phyloP scores from a whole-genome alignment of 2,329 filamentous ascomycete species.

The Aureobasidium musti region DNA sequence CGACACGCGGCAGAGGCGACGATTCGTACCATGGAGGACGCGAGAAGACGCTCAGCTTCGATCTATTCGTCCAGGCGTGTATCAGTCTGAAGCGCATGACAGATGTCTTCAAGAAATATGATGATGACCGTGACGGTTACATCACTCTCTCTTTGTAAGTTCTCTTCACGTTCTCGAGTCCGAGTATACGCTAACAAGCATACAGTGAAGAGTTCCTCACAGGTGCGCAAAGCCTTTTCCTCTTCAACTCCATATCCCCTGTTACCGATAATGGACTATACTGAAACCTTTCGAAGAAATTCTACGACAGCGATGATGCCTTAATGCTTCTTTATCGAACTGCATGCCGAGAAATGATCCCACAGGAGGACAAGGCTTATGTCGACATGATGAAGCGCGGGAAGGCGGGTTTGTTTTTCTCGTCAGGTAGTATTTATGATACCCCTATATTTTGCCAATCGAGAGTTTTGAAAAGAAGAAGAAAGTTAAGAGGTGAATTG shows the following conservation, averaged over 20 bases:
- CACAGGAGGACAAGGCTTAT: not conserved
- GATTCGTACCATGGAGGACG: constrained; percentile 37
- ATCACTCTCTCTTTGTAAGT: constrained; percentile 60
- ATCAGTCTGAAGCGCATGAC: constrained; percentile 98
- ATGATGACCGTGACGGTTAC: constrained; percentile 93
- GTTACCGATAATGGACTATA: constrained; percentile 55
- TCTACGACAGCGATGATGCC: constrained; percentile 27
- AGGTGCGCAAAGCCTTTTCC: constrained; percentile 58
- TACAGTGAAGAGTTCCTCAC: constrained; percentile 55
- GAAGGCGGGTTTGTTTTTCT: not conserved
- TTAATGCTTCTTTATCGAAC: not conserved
- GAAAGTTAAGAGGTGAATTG: not conserved
- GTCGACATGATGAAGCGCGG: not conserved
- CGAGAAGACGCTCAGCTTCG: constrained; percentile 61
- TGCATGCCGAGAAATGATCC: not conserved
- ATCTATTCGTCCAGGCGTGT: constrained; percentile 96
- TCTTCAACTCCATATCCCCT: constrained; percentile 56
- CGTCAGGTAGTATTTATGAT: constrained; percentile 16
- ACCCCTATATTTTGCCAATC: constrained; percentile 20
- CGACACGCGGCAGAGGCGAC: constrained; percentile 41
- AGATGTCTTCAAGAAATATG: constrained; percentile 98
- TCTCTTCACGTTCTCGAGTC: no score
- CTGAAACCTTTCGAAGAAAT: constrained; percentile 38
- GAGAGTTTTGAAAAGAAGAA: not conserved
- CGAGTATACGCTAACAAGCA: constrained; percentile 29